Evolutionary conservation across 2,329 filamentous ascomycete species (phyloP).

Genomic region (Aspergillus bombycis): DNA sequence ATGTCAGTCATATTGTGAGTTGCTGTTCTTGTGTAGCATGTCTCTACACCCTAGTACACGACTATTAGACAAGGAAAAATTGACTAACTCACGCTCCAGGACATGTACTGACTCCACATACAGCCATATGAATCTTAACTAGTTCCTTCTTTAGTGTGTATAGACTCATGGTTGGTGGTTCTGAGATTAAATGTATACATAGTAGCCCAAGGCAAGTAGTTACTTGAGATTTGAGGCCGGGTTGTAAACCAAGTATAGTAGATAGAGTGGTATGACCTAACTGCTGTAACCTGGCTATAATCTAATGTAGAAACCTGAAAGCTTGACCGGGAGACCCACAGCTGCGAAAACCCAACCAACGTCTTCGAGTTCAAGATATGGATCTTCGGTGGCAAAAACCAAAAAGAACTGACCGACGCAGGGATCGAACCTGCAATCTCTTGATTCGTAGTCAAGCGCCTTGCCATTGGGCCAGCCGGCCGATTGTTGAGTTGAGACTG

Average conservation of each 20-base stretch:
- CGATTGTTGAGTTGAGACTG: neutral
- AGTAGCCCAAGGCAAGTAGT: too few species aligned
- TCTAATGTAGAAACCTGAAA: neutral
- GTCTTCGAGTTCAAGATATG: neutral
- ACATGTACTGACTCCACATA: neutral
- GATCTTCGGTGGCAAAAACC: neutral
- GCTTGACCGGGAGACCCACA: neutral
- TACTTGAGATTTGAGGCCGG: too few species aligned
- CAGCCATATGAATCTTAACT: neutral
- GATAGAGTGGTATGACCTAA: too few species aligned
- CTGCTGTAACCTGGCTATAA: too few species aligned
- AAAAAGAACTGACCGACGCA: conserved; percentile 37
- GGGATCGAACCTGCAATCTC: conserved; percentile 54
- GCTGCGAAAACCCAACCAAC: too few species aligned
- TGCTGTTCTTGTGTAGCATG: neutral
- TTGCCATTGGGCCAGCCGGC: conserved; percentile 38
- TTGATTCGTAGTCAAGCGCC: conserved; percentile 58
- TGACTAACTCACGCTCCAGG: neutral
- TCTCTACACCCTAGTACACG: neutral
- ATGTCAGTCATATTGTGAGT: conserved; percentile 4
- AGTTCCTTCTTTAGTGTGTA: neutral
- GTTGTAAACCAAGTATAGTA: too few species aligned
- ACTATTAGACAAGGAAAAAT: neutral
- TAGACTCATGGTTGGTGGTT: too few species aligned
- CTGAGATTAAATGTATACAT: too few species aligned